Evolutionary conservation across 176 grass and related monocot species (phyloP), one percentile per base, ranked within the genome.

Genomic region (Aegilops umbellulata): DNA sequence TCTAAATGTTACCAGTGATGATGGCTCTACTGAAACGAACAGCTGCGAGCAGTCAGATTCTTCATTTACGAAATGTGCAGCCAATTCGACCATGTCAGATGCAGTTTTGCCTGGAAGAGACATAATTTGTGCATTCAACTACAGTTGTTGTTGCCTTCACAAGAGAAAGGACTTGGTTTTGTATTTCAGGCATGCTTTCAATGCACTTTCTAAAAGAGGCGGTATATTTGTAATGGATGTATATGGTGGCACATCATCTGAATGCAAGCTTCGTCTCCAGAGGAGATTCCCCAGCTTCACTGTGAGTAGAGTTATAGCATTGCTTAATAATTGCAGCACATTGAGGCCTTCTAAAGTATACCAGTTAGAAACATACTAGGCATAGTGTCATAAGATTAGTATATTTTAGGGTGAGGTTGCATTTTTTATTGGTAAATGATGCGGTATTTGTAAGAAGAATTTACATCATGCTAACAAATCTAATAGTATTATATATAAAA

Each of bases 111-210:
- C 88, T 61, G 82, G 64, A 64, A 98, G 93, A 92, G 93, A 98
- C 73, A 95, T 98, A 86, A 89, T 95, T 13, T 98, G 96, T 92
- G 93, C 93, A 68, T 98, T 98, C 89, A 98, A 98, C 64, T 98
- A 95, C 84, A 98, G 97, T 83, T 95, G 97, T 1, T 98, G 96
- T 80, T 98, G 97, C 44, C 92, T 98, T 61, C 94, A 95, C 80
- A 95, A 23, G 13, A 63, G 90, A 69, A 95, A 89, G 77, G 96
- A 95, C 41, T 92, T 98, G 77, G 86, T 98, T 94, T 85, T 87
- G 69, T 95, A 95, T 81, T 95, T 95, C 42, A 88, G 69, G 84
- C 92, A 98, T 84, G 86, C 94, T 83, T 86, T 92, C 5, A 86
- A 27, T 79, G 77, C 79, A 60, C 87, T 98, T 41, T 98, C 96